Conservation (phyloP, 495 filamentous ascomycete genomes). For the Aspergillus affinis region DNA sequence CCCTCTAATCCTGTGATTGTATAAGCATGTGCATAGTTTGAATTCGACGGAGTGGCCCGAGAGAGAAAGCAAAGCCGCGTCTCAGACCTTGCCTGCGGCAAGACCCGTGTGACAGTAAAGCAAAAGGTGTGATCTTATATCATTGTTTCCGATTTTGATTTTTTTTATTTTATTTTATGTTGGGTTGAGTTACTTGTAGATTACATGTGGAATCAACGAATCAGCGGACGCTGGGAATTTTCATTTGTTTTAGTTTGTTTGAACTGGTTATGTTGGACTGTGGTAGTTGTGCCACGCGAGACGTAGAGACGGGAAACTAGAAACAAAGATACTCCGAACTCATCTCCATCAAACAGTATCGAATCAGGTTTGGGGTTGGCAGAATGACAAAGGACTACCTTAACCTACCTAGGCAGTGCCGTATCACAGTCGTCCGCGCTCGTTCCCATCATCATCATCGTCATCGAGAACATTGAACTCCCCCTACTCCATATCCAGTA, state of each 20-base stretch:
- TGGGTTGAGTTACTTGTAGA: slow-evolving; percentile 24
- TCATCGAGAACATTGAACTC: no score
- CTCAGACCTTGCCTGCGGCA: slow-evolving; percentile 6
- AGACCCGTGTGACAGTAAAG: slow-evolving; percentile 20
- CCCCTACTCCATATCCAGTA: neutral
- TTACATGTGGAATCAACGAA: slow-evolving; percentile 24
- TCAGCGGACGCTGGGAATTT: slow-evolving; percentile 20
- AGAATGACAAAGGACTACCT: no score
- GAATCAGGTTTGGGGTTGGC: no score
- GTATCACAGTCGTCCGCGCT: no score
- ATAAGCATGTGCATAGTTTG: slow-evolving; percentile 10
- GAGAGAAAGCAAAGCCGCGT: neutral
- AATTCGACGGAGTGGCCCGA: slow-evolving; percentile 1
- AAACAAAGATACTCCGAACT: neutral
- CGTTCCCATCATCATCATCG: no score
- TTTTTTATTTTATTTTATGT: slow-evolving; percentile 18
- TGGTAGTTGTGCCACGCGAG: neutral
- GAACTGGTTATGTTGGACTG: neutral
- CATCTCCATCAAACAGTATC: no score
- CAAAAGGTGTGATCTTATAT: neutral
- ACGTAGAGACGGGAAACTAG: neutral
- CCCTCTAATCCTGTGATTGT: slow-evolving; percentile 1
- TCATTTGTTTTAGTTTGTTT: slow-evolving; percentile 18
- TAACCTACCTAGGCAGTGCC: no score
- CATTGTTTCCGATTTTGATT: slow-evolving; percentile 14